Evolutionary conservation across 2,329 filamentous ascomycete species (phyloP), one percentile per base, ranked within the genome.

Genomic region (Ramularia endophylla): DNA sequence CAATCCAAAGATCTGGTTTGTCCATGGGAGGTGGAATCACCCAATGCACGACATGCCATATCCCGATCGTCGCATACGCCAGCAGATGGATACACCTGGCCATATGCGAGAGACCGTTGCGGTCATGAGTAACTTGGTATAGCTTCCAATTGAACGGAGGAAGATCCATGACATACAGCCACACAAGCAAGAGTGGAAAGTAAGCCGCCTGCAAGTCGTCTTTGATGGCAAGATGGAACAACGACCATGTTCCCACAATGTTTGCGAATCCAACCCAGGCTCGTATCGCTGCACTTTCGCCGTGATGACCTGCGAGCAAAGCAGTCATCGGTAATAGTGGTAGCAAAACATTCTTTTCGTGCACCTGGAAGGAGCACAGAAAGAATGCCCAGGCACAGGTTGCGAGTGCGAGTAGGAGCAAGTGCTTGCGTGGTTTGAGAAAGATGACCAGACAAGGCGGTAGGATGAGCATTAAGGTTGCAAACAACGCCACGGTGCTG

Each of bases 211-310:
- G 72, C 7, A 97, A 71, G 30, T 89, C 85, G 42, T 95, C 90
- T 32, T 89, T 79, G 57, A 84, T 79, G 29, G 97, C 75, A 8
- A 98, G 71, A 1, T 92, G 92, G 59, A 87, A 98, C 78, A 97
- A 83, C 5, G 90, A 97, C 87, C 87, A 95, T 17, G 78, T 77
- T 6, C 84, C 89, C 8, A 95, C 74, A 12, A 90, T 74, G 60
- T 97, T 98, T 42, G 87, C 89, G 59, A 94, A 94, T 13, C 88
- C 89, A 6, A 97, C 82, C 92, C 92, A 98, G 2, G 86, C 81
- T 38, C 90, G 78, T 13, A 77, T 79, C 41, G 83, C 80, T 47
- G 84, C 83, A 43, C 78, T 78, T 30, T 95, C 66, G 0, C 90
- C 90, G 36, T 85, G 78, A 47, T 81, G 78, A n/a, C 84, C 81